Percentiles rank a stretch among this genome's conserved stretches.
phyloP scores from a whole-genome alignment of 176 grass and related monocot species.

The Bolboschoenus planiculmis region DNA sequence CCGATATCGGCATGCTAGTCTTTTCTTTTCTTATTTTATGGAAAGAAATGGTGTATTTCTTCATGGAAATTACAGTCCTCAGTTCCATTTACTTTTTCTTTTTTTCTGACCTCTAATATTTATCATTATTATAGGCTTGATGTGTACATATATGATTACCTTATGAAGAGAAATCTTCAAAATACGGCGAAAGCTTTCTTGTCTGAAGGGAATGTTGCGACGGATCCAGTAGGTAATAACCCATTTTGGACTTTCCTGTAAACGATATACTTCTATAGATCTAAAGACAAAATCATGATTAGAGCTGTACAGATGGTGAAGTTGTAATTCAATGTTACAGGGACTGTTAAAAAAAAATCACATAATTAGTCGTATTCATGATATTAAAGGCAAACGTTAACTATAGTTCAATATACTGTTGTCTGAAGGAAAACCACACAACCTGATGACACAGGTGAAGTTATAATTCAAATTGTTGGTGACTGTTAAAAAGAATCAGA shows the following conservation, averaged over 20 bases:
- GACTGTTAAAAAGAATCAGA: not conserved
- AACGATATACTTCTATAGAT: not conserved
- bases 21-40: not conserved
- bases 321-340: not conserved
- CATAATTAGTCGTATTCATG: not conserved
- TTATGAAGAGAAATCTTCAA: slow-evolving; percentile 86
- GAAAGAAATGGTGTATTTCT: not conserved
- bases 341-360: not conserved
- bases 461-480: not conserved
- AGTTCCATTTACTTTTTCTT: not conserved
- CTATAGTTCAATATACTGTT: not conserved
- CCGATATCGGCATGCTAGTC: not conserved
- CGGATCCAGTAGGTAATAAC: slow-evolving; percentile 77
- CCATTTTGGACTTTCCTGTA: not conserved
- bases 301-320: not conserved
- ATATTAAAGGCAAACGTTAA: not conserved
- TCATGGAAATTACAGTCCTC: not conserved
- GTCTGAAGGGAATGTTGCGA: slow-evolving; percentile 81
- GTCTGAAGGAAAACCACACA: not conserved
- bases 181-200: slow-evolving; percentile 89
- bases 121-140: slow-evolving; percentile 53
- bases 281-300: not conserved
- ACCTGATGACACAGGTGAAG: not conserved
- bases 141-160: slow-evolving; percentile 96
- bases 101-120: not conserved